Conservation (phyloP, 2,329 filamentous ascomycete species). For the Alternaria solani region DNA sequence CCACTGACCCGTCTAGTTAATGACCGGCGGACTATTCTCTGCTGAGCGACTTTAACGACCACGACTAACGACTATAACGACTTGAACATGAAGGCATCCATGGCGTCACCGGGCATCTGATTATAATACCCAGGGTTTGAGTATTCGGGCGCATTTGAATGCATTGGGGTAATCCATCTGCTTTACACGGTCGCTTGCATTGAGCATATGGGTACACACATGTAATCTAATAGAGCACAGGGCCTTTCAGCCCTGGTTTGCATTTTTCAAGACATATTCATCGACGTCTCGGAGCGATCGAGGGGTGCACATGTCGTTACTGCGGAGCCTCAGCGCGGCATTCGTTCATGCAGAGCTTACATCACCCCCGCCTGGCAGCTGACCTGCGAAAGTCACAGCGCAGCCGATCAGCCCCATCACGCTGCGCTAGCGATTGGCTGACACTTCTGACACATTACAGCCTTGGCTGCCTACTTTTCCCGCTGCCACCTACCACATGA, state of each 20-base stretch:
- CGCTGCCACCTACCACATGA: conserved; percentile 2
- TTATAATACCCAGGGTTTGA: conserved; percentile 21
- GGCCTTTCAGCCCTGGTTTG: conserved; percentile 8
- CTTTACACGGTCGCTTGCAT: conserved; percentile 13
- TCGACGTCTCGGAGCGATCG: conserved; percentile 8
- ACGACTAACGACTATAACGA: conserved; percentile 15
- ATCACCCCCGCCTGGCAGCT: conserved; percentile 25
- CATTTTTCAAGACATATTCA: conserved; percentile 1
- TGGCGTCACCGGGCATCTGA: conserved; percentile 15
- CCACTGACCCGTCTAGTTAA: conserved; percentile 5
- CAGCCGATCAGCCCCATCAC: conserved; percentile 20
- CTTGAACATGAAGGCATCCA: conserved; percentile 7
- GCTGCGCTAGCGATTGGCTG: conserved; percentile 7
- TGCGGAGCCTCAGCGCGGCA: conserved; percentile 26
- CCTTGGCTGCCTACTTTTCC: conserved; percentile 4
- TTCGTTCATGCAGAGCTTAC: conserved; percentile 19
- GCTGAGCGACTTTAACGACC: conserved; percentile 13
- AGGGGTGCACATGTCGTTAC: conserved; percentile 10
- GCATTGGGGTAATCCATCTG: conserved; percentile 1
- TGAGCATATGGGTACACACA: conserved; percentile 17
- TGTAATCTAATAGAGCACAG: conserved; percentile 19
- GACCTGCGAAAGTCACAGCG: conserved; percentile 16
- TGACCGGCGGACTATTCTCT: conserved; percentile 4
- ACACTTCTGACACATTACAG: not conserved
- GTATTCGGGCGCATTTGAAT: conserved; percentile 10